Percentiles rank a stretch among this genome's conserved stretches.
phyloP scores from a whole-genome alignment of 768 basidiomycete genomes.

The Nidularia sp. region DNA sequence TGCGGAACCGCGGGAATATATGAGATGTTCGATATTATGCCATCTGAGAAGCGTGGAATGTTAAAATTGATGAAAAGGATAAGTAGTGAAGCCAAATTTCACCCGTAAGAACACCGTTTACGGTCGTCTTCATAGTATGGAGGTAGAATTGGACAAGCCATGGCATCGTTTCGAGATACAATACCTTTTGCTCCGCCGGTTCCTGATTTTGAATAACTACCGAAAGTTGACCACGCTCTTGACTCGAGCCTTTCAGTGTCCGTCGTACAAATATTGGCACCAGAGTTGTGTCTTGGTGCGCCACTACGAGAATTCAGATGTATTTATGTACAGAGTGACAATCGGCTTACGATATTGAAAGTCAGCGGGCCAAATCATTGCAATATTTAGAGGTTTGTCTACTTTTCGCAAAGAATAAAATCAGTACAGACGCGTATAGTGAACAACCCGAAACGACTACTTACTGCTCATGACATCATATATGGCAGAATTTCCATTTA shows the following conservation, averaged over 20 bases:
- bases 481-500: constrained; percentile 28
- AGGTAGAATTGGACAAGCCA: constrained; percentile 89
- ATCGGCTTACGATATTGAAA: constrained; percentile 58
- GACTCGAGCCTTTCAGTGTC: constrained; percentile 68
- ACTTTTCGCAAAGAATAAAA: constrained; percentile 19
- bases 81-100: constrained; percentile 11
- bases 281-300: constrained; percentile 31
- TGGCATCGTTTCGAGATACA: constrained; percentile 91
- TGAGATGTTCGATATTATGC: constrained; percentile 57
- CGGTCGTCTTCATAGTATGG: constrained; percentile 60
- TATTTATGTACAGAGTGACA: neutral
- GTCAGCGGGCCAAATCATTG: constrained; percentile 51
- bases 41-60: constrained; percentile 33
- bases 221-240: constrained; percentile 71
- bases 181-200: constrained; percentile 34
- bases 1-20: constrained; percentile 70
- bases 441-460: constrained; percentile 8
- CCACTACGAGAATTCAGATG: constrained; percentile 19
- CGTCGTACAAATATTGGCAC: constrained; percentile 63
- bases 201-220: constrained; percentile 63
- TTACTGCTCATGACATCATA: constrained; percentile 49
- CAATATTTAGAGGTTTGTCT: constrained; percentile 47
- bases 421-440: constrained; percentile 1
- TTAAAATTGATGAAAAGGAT: neutral
- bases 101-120: constrained; percentile 47